Percentiles rank a stretch among this genome's conserved stretches.
Evolutionary conservation across 1,139 yeast genomes (phyloP).

Genomic region (Suhomyces choctaworum): DNA sequence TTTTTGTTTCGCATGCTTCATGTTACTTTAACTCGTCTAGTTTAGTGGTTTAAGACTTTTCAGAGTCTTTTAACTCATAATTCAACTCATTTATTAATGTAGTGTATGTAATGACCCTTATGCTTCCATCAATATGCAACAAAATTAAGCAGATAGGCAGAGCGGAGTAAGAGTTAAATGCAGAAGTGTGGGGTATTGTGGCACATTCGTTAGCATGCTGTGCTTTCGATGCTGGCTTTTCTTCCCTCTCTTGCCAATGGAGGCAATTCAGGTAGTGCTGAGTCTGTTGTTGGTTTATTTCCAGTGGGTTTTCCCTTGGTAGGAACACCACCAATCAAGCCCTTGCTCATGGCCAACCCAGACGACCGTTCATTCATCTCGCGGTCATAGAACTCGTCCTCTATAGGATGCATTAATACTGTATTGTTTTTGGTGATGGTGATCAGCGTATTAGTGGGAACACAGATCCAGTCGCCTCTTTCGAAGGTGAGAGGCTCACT

Average conservation of each 20-base stretch:
- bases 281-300: constrained; percentile 24
- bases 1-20: neutral
- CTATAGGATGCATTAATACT: constrained; percentile 84
- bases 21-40: too few species aligned
- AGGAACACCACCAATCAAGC: constrained; percentile 74
- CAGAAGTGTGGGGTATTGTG: neutral
- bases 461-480: constrained; percentile 96
- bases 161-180: too few species aligned
- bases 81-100: too few species aligned
- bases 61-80: too few species aligned
- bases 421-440: constrained; percentile 79
- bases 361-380: constrained; percentile 69
- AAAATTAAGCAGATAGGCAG: too few species aligned
- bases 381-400: constrained; percentile 81
- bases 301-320: constrained; percentile 18
- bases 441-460: constrained; percentile 87
- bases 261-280: constrained; percentile 61
- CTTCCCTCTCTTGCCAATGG: constrained; percentile 89
- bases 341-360: constrained; percentile 84
- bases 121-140: too few species aligned
- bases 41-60: neutral
- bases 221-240: constrained; percentile 13
- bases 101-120: too few species aligned
- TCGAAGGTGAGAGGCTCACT: constrained; percentile 96
- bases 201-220: constrained; percentile 1